phyloP scores from a whole-genome alignment of 179 eudicot genomes.

The Silene vulgaris region DNA sequence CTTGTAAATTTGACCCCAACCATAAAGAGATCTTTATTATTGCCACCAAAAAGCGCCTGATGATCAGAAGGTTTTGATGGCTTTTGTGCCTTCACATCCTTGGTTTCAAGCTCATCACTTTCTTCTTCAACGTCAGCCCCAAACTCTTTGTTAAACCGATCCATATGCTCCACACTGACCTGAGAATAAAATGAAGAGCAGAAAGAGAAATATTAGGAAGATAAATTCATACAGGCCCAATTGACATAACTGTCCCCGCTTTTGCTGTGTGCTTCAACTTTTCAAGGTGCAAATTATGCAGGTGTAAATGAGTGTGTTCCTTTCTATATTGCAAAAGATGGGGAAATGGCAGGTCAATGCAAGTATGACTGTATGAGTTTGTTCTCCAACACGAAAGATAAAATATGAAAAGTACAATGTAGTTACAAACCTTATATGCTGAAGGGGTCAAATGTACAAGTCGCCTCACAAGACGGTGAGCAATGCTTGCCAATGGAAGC shows the following conservation, averaged over 20 bases:
- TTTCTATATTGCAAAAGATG: neutral
- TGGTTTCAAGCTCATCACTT: slow-evolving; percentile 32
- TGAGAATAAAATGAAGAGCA: slow-evolving; percentile 28
- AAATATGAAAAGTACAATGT: slow-evolving; percentile 8
- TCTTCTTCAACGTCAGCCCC: slow-evolving; percentile 45
- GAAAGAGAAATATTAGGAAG: neutral
- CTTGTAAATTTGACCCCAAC: slow-evolving; percentile 78
- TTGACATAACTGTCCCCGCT: neutral
- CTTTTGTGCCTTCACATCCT: slow-evolving; percentile 34
- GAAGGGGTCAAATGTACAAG: slow-evolving; percentile 72
- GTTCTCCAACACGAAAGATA: neutral
- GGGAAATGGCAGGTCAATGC: neutral
- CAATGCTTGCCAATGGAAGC: slow-evolving; percentile 78
- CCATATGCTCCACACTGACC: slow-evolving; percentile 73
- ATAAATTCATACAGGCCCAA: neutral
- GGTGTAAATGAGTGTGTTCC: neutral
- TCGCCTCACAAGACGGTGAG: slow-evolving; percentile 65
- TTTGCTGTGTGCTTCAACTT: neutral
- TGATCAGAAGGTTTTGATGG: slow-evolving; percentile 71
- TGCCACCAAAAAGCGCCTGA: slow-evolving; percentile 71
- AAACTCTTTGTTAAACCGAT: slow-evolving; percentile 62
- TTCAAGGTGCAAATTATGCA: neutral
- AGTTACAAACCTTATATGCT: slow-evolving; percentile 51
- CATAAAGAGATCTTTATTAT: slow-evolving; percentile 79
- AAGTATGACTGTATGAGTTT: neutral